phyloP scores from a whole-genome alignment of 2,329 filamentous ascomycete genomes.

The Fusarium pseudonygamai region DNA sequence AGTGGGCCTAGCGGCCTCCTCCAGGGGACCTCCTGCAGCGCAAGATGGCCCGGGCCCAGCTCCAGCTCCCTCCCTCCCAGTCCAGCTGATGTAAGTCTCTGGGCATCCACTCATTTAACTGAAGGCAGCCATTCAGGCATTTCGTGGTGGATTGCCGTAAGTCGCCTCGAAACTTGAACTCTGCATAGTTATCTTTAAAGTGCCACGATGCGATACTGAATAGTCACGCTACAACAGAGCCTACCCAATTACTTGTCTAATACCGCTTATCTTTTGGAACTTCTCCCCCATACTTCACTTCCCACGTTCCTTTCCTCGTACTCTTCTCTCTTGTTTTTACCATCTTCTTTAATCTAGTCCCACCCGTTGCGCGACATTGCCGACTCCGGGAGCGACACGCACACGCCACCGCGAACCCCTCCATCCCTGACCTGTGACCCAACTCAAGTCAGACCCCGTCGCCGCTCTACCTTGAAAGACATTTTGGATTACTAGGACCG shows the following conservation, averaged over 20 bases:
- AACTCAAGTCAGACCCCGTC: constrained; percentile 22
- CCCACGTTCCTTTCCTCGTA: constrained; percentile 19
- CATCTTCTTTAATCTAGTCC: constrained; percentile 33
- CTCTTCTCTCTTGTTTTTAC: constrained; percentile 28
- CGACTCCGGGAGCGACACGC: constrained; percentile 38
- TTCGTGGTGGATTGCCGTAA: constrained; percentile 23
- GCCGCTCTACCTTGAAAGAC: not conserved
- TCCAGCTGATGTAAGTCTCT: constrained; percentile 35
- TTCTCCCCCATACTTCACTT: not conserved
- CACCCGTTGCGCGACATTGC: constrained; percentile 42
- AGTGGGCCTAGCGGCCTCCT: constrained; percentile 26
- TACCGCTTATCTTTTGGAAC: constrained; percentile 13
- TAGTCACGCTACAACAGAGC: constrained; percentile 18
- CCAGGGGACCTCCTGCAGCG: constrained; percentile 27
- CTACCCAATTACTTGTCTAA: not conserved
- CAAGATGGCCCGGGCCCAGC: not conserved
- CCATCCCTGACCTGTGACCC: constrained; percentile 40
- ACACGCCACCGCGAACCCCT: constrained; percentile 45
- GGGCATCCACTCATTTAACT: constrained; percentile 21
- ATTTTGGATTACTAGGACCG: constrained; percentile 11
- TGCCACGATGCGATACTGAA: constrained; percentile 41
- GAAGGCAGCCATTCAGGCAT: constrained; percentile 28
- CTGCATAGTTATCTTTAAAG: constrained; percentile 24
- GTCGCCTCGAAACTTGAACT: constrained; percentile 35
- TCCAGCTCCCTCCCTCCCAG: not conserved